Percentiles rank a stretch among this genome's conserved stretches.
phyloP scores from a whole-genome alignment of 164 flowering plant species.

The Umbilicus rupestris region DNA sequence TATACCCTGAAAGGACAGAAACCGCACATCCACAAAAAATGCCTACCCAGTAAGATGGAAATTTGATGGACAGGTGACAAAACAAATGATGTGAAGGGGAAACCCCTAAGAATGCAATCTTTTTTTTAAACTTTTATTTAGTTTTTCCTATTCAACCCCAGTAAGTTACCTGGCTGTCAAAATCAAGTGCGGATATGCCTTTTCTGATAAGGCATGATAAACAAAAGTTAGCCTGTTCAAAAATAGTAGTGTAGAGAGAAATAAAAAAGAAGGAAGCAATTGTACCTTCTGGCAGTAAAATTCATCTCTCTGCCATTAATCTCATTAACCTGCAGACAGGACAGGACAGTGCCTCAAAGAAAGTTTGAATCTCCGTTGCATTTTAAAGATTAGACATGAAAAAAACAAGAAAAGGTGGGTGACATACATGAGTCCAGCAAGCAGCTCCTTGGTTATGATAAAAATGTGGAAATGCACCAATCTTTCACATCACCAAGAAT shows the following conservation, averaged over 20 bases:
- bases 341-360: neutral
- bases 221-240: neutral
- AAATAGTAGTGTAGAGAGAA: neutral
- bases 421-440: constrained; percentile 4
- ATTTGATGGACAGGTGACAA: neutral
- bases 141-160: too few species aligned
- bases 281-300: neutral
- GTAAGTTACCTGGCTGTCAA: constrained; percentile 69
- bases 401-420: neutral
- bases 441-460: neutral
- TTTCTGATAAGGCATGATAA: constrained; percentile 24
- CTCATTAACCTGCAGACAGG: neutral
- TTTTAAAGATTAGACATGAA: neutral
- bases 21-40: neutral
- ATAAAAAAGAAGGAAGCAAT: neutral
- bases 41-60: neutral
- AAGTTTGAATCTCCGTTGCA: too few species aligned
- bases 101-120: neutral
- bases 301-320: neutral
- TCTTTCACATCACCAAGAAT: neutral
- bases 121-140: too few species aligned
- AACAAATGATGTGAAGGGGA: neutral
- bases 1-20: constrained; percentile 41
- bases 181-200: constrained; percentile 59
- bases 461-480: constrained; percentile 9